Evolutionary conservation across 441 rosid species (phyloP), one percentile per base, ranked within the genome.

Genomic region (Melastoma candidum): DNA sequence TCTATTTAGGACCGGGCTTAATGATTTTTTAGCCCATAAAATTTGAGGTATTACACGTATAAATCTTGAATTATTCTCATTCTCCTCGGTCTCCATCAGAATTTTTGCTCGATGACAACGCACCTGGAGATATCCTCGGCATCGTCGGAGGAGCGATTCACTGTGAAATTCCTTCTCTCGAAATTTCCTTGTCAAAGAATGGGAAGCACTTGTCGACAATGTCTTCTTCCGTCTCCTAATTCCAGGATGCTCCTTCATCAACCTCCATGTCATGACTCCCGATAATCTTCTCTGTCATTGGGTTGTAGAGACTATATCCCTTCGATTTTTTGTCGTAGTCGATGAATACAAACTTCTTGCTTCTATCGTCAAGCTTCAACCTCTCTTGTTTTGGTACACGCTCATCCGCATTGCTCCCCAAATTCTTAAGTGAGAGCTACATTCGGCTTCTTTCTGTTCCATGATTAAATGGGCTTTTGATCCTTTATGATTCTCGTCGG

Each of bases 391-490:
- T 32, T 8, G 58, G 49, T 4, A 57, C 13, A 25, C 57, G 54
- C 1, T 3, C 48, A 41, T 61, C 22, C 7, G 46, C 63, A 1
- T 47, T 36, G 14, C 54, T n/a, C 1, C 46, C 26, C 11, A 67
- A 66, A 61, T 12, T 13, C 50, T 46, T 1, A 61, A 3, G 47
- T 67, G 45, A 13, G 12, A 2, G 22, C 22, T 7, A 61, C n/a
- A 1, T 0, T 24, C 1, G 57, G 57, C 44, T 50, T 60, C 4
- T 3, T 11, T 13, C 56, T 45, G 44, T 32, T 48, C 53, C 57
- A 67, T 5, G 48, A 24, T 22, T 62, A 43, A 26, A 43, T 25
- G 0, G 52, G 22, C 22, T 17, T 17, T 17, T 17, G 22, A 17
- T 17, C 22, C 22, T 17, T 17, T 17, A 17, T 17, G 71, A 0